Evolutionary conservation across 2,329 filamentous ascomycete genomes (phyloP).

Genomic region (Pyricularia grisea): DNA sequence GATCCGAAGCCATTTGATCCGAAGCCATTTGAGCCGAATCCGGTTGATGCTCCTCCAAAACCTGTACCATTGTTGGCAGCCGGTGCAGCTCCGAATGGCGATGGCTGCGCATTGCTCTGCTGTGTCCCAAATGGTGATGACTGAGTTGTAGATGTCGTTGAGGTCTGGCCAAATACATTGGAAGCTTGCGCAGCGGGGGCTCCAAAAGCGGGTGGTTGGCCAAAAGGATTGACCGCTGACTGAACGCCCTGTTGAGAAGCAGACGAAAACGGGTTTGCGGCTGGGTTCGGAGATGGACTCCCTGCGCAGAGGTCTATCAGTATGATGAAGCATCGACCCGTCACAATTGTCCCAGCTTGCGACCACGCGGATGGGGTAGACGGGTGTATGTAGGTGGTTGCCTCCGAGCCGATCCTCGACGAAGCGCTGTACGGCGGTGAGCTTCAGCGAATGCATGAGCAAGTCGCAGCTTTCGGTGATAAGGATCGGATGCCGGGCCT

Average conservation of each 20-base stretch:
- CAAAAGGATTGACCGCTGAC: slow-evolving; percentile 1
- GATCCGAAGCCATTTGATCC: background rate
- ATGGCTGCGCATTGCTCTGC: background rate
- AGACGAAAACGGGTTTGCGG: slow-evolving; percentile 1
- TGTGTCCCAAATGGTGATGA: background rate
- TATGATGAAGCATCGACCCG: background rate
- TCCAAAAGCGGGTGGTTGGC: background rate
- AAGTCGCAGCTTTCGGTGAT: background rate
- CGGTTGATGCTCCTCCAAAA: background rate
- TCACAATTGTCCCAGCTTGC: background rate
- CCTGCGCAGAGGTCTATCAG: slow-evolving; percentile 2
- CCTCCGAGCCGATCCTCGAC: background rate
- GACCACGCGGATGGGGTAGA: background rate
- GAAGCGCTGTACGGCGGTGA: background rate
- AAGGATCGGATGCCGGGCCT: background rate
- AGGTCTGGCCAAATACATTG: background rate
- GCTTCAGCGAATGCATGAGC: background rate
- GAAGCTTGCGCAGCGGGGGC: background rate
- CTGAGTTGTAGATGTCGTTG: background rate
- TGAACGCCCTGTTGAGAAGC: background rate
- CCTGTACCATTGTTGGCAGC: background rate
- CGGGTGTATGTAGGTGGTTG: background rate
- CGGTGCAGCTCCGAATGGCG: background rate
- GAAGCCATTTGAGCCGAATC: background rate
- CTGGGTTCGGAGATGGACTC: slow-evolving; percentile 6